phyloP scores from a whole-genome alignment of 2,329 filamentous ascomycete genomes.

The Arthrobotrys sinensis region DNA sequence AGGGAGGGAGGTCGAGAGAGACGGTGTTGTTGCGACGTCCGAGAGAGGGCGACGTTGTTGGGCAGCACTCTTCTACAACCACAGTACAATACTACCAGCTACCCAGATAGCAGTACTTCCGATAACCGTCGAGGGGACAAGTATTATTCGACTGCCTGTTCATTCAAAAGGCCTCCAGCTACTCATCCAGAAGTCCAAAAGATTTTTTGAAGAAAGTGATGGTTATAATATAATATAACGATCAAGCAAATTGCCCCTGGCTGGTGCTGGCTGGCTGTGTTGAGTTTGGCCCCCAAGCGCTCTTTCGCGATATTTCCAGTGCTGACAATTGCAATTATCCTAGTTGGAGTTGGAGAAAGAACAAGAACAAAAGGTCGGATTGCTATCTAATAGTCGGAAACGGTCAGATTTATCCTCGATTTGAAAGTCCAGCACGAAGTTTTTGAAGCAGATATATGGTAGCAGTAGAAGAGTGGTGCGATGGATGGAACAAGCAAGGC shows the following conservation, averaged over 20 bases:
- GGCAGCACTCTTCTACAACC: constrained; percentile 33
- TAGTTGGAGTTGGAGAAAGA: background rate
- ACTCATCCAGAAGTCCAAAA: constrained; percentile 19
- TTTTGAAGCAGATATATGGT: constrained; percentile 4
- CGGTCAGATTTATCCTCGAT: constrained; percentile 26
- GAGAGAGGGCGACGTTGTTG: constrained; percentile 18
- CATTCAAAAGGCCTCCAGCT: constrained; percentile 26
- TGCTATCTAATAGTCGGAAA: constrained; percentile 24
- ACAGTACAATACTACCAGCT: constrained; percentile 19
- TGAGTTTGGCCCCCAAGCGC: constrained; percentile 26
- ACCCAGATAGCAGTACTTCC: constrained; percentile 22
- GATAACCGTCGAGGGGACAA: constrained; percentile 8
- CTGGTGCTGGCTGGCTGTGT: background rate
- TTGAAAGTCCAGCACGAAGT: constrained; percentile 9
- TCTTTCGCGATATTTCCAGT: constrained; percentile 53
- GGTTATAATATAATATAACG: background rate
- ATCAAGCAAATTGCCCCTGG: constrained; percentile 24
- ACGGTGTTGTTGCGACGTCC: constrained; percentile 21
- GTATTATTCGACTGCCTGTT: constrained; percentile 1
- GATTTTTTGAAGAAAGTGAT: background rate
- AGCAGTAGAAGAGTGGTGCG: constrained; percentile 25
- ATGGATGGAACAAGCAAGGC: constrained; percentile 3
- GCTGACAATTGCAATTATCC: constrained; percentile 16
- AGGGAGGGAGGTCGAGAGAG: background rate
- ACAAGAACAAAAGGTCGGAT: constrained; percentile 18